Evolutionary conservation across 73 alveolate species (phyloP).

Genomic region (Durusdinium trenchii): DNA sequence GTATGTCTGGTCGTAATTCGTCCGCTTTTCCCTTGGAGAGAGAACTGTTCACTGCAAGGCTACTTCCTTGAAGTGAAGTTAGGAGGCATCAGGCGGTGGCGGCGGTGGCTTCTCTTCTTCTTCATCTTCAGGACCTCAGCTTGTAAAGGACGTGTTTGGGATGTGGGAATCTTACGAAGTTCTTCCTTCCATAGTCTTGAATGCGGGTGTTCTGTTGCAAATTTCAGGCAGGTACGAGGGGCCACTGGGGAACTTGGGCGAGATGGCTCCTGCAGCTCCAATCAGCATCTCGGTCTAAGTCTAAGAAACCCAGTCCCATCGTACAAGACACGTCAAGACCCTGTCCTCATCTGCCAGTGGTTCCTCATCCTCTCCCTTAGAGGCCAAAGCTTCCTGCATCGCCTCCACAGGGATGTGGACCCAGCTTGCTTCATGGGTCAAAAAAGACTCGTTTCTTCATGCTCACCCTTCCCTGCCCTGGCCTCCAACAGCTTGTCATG

Average conservation of each 20-base stretch:
- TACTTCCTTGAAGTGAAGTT: no score
- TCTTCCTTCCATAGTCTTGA: no score
- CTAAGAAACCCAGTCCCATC: background rate
- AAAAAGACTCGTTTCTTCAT: background rate
- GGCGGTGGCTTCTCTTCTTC: no score
- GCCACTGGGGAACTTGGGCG: constrained; percentile 64
- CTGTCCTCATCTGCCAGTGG: constrained; percentile 58
- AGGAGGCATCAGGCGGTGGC: no score
- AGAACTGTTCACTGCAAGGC: no score
- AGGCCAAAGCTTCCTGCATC: constrained; percentile 56
- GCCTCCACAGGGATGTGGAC: background rate
- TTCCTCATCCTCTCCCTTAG: constrained; percentile 48
- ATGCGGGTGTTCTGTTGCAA: no score
- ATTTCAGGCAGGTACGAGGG: background rate
- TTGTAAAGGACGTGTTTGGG: no score
- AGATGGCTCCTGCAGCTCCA: constrained; percentile 46
- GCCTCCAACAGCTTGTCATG: constrained; percentile 60
- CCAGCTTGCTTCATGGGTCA: background rate
- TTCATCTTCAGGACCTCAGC: no score
- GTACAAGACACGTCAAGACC: background rate
- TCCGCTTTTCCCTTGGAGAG: no score
- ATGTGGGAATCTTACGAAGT: no score
- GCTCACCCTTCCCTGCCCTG: background rate
- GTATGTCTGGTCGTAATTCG: no score
- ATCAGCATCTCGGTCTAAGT: background rate